Evolutionary conservation across 1,139 yeast genomes (phyloP).

Genomic region (Debaryomycetaceae sp.): DNA sequence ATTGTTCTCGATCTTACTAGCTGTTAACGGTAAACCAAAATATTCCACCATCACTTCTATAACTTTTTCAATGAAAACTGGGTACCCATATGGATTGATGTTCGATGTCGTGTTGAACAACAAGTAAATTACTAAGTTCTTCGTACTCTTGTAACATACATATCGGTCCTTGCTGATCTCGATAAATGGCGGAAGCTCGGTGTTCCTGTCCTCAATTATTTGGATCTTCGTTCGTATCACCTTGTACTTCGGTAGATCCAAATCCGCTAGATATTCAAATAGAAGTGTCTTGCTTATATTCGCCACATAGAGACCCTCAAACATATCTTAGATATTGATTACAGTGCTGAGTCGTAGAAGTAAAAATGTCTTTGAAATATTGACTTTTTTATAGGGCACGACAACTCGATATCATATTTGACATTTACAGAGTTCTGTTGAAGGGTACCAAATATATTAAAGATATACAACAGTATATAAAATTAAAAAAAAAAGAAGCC

Average conservation of each 20-base stretch:
- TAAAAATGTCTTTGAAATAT: neutral
- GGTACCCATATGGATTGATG: slow-evolving; percentile 50
- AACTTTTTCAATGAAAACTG: slow-evolving; percentile 52
- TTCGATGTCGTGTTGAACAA: slow-evolving; percentile 11
- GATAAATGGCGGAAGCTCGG: slow-evolving; percentile 15
- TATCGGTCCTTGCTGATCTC: slow-evolving; percentile 28
- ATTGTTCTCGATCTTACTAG: slow-evolving; percentile 59
- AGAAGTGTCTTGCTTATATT: slow-evolving; percentile 53
- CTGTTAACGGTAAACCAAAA: slow-evolving; percentile 55
- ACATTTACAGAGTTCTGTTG: neutral
- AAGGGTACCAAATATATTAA: neutral
- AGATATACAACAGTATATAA: neutral
- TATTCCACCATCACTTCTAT: slow-evolving; percentile 53
- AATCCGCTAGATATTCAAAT: slow-evolving; percentile 53
- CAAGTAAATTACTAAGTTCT: slow-evolving; percentile 25
- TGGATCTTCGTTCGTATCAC: slow-evolving; percentile 12
- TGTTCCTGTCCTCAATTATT: slow-evolving; percentile 6
- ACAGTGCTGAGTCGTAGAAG: too few relatives aligned
- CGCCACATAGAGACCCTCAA: slow-evolving; percentile 63
- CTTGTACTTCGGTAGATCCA: slow-evolving; percentile 49
- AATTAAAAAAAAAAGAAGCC: slow-evolving; percentile 7
- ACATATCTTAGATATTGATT: slow-evolving; percentile 12
- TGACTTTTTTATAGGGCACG: neutral
- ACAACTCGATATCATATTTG: neutral
- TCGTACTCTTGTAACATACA: slow-evolving; percentile 20